Percentiles rank a stretch among this genome's conserved stretches.
phyloP scores from a whole-genome alignment of 2,329 filamentous ascomycete genomes.

The Ophiostoma tasmaniense region DNA sequence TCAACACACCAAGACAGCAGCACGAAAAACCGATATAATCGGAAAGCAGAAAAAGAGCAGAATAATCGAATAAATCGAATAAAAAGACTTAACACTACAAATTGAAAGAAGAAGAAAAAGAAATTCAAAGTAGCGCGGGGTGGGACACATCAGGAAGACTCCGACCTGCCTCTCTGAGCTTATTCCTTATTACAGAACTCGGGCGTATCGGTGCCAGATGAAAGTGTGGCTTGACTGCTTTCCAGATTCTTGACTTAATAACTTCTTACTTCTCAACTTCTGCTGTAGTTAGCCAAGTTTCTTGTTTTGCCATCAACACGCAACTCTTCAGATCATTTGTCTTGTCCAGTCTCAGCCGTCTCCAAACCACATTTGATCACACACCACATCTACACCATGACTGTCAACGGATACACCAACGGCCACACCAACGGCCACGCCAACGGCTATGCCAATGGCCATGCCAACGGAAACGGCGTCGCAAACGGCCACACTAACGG shows the following conservation, averaged over 20 bases:
- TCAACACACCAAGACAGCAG: background rate
- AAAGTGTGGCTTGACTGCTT: constrained; percentile 5
- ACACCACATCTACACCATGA: background rate
- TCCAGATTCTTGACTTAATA: background rate
- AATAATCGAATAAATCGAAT: background rate
- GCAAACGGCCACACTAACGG: background rate
- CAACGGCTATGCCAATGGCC: constrained; percentile 15
- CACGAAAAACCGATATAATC: background rate
- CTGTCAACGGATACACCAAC: constrained; percentile 12
- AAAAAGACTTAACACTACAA: no score
- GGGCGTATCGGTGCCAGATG: constrained; percentile 8
- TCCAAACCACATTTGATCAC: no score
- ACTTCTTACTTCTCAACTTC: background rate
- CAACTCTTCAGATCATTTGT: background rate
- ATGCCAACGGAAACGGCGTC: background rate
- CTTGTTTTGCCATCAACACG: background rate
- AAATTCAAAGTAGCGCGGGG: background rate
- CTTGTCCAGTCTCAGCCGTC: background rate
- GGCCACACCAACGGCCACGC: constrained; percentile 12
- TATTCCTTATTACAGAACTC: constrained; percentile 6
- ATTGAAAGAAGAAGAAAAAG: background rate
- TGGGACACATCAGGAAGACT: background rate
- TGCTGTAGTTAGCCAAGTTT: background rate
- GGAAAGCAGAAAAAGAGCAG: background rate
- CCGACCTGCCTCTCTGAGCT: background rate